Percentiles rank a stretch among this genome's conserved stretches.
phyloP scores from a whole-genome alignment of 2,329 filamentous ascomycete species.

The Cyphellophora attinorum region DNA sequence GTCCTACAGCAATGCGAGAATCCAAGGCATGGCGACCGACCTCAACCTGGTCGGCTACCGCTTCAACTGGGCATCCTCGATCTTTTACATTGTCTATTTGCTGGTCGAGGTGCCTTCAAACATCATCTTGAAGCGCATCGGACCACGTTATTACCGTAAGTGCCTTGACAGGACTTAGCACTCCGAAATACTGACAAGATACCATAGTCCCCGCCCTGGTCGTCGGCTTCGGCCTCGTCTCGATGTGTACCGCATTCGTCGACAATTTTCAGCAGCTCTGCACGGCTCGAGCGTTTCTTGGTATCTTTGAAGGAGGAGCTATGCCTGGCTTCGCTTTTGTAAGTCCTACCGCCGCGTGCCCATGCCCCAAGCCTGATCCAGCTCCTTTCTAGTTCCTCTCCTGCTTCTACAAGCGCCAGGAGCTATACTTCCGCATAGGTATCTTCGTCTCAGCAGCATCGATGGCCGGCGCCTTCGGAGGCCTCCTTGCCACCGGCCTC shows the following conservation, averaged over 20 bases:
- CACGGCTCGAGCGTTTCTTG: constrained; percentile 38
- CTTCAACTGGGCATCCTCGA: constrained; percentile 29
- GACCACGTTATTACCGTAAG: constrained; percentile 30
- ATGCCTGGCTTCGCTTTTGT: constrained; percentile 41
- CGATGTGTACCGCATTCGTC: constrained; percentile 41
- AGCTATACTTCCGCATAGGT: constrained; percentile 33
- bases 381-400: too few relatives aligned
- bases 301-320: constrained; percentile 33
- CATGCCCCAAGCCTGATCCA: too few relatives aligned
- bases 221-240: constrained; percentile 25
- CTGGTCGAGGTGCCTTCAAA: constrained; percentile 51
- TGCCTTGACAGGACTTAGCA: constrained; percentile 35
- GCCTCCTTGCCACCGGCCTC: constrained; percentile 41
- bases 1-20: constrained; percentile 13
- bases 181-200: constrained; percentile 27
- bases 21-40: constrained; percentile 36
- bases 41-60: constrained; percentile 35
- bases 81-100: constrained; percentile 36
- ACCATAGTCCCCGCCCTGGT: constrained; percentile 7
- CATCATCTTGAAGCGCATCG: constrained; percentile 44
- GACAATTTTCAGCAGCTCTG: constrained; percentile 40
- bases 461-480: constrained; percentile 42
- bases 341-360: too few relatives aligned
- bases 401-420: constrained; percentile 43
- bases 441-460: constrained; percentile 38